A percentile compares a stretch with the other conserved stretches of the same genome.
Evolutionary conservation across 2,329 filamentous ascomycete genomes (phyloP).

Genomic region (Macrophomina tecta): DNA sequence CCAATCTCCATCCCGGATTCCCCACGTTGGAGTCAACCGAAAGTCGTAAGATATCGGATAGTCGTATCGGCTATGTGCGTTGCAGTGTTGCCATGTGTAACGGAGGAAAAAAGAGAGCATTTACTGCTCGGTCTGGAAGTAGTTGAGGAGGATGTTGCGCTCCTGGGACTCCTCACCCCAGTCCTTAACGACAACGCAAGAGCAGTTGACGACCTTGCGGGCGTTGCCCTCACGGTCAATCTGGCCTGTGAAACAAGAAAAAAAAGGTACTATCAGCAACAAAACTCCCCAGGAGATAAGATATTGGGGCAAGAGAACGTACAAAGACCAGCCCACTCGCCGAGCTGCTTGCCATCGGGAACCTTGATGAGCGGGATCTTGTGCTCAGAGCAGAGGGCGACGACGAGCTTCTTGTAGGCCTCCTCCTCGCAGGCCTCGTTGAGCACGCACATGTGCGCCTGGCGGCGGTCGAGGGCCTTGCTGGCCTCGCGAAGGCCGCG

Average conservation of each 20-base stretch:
- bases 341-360: conserved; percentile 98
- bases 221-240: conserved; percentile 99
- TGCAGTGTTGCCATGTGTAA: conserved; percentile 29
- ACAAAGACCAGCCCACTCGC: conserved; percentile 99
- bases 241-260: conserved; percentile 68
- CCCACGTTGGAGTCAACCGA: conserved; percentile 4
- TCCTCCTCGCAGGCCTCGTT: conserved; percentile 99
- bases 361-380: conserved; percentile 99
- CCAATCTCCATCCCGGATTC: background rate
- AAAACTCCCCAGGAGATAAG: too few relatives aligned
- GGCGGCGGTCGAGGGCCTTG: conserved; percentile 97
- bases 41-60: background rate
- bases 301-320: conserved; percentile 56
- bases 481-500: conserved; percentile 97
- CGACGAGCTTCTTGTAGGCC: conserved; percentile 99
- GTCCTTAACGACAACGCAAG: conserved; percentile 98
- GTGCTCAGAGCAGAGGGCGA: conserved; percentile 98
- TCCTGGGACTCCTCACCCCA: conserved; percentile 99
- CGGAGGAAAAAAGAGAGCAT: conserved; percentile 25
- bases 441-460: conserved; percentile 99
- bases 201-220: conserved; percentile 99
- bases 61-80: conserved; percentile 12
- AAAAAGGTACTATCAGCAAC: too few relatives aligned
- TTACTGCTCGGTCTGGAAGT: conserved; percentile 89
- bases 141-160: conserved; percentile 98